Evolutionary conservation across 1,284 basidiomycete genomes (phyloP).

Genomic region (Athelia psychrophila): DNA sequence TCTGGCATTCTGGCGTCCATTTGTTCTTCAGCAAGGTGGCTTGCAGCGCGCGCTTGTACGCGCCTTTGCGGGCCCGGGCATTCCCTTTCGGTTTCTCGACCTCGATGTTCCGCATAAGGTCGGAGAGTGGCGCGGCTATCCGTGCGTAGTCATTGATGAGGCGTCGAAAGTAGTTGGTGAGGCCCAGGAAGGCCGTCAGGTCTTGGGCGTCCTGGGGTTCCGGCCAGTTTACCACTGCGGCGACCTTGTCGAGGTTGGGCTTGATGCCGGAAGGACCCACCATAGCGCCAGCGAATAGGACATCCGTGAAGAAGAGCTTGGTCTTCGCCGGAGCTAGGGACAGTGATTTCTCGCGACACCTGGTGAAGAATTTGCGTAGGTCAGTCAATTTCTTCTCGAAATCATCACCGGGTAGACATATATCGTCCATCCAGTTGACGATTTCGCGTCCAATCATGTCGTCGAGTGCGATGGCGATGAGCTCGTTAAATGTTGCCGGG

Average conservation of each 20-base stretch:
- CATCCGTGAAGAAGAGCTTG: constrained; percentile 4
- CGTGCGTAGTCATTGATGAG: not conserved
- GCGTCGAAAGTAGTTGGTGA: constrained; percentile 1
- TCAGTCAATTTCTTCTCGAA: constrained; percentile 1
- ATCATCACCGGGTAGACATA: constrained; percentile 6
- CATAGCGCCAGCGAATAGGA: constrained; percentile 12
- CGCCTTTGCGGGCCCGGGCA: not conserved
- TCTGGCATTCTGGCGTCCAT: constrained; percentile 7
- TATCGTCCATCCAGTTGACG: constrained; percentile 14
- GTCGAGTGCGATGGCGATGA: constrained; percentile 8
- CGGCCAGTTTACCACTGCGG: constrained; percentile 12
- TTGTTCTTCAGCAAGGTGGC: constrained; percentile 4
- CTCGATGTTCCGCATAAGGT: not conserved
- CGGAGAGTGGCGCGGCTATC: not conserved
- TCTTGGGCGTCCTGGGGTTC: constrained; percentile 1
- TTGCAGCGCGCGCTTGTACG: not conserved
- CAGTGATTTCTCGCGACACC: not conserved
- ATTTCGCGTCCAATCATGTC: constrained; percentile 11
- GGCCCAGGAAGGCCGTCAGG: not conserved
- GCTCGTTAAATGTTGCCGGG: constrained; percentile 12
- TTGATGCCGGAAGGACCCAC: constrained; percentile 1
- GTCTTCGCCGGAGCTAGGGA: constrained; percentile 5
- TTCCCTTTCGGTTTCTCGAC: not conserved
- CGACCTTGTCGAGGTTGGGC: constrained; percentile 8
- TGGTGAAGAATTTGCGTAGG: not conserved